These are phyloP conservation scores for Entomortierella beljakovae DNA, from an alignment of 192 early-diverging fungal species.

Conservation along the genomic window DNA sequence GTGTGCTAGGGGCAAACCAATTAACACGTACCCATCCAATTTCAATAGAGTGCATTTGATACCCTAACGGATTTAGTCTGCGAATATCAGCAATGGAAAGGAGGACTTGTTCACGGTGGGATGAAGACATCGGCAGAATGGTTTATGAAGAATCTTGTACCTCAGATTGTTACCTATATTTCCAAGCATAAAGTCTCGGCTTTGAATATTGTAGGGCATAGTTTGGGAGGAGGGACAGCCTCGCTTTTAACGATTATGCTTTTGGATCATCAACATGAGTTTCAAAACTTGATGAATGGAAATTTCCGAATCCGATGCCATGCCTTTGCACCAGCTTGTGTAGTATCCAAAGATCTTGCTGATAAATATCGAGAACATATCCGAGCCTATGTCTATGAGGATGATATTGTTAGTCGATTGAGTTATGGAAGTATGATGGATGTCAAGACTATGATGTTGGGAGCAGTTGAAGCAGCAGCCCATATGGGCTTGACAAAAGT, in stretches of 20 bases:
- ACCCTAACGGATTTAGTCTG: constrained; percentile 81
- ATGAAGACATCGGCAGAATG: constrained; percentile 81
- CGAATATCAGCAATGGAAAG: constrained; percentile 82
- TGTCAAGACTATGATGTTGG: constrained; percentile 63
- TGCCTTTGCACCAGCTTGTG: constrained; percentile 63
- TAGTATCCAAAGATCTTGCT: constrained; percentile 57
- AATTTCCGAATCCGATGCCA: constrained; percentile 60
- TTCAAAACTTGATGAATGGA: constrained; percentile 53
- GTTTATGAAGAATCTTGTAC: constrained; percentile 74
- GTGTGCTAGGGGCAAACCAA: neutral
- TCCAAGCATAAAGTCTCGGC: constrained; percentile 58
- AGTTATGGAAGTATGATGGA: constrained; percentile 71
- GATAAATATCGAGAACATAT: constrained; percentile 64
- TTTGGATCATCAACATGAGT: constrained; percentile 65
- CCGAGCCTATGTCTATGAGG: constrained; percentile 63
- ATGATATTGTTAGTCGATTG: constrained; percentile 66
- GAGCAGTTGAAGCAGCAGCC: constrained; percentile 58
- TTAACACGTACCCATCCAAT: too few relatives aligned
- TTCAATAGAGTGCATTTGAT: constrained; percentile 71
- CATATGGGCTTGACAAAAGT: constrained; percentile 59
- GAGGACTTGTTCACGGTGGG: constrained; percentile 80
- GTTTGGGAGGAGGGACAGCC: constrained; percentile 77
- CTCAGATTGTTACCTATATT: constrained; percentile 70
- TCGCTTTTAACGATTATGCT: constrained; percentile 81
- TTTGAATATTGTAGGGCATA: constrained; percentile 80